These are phyloP conservation scores for Colletotrichum tofieldiae DNA, from an alignment of 2,329 filamentous ascomycete genomes.

Conservation along the genomic window DNA sequence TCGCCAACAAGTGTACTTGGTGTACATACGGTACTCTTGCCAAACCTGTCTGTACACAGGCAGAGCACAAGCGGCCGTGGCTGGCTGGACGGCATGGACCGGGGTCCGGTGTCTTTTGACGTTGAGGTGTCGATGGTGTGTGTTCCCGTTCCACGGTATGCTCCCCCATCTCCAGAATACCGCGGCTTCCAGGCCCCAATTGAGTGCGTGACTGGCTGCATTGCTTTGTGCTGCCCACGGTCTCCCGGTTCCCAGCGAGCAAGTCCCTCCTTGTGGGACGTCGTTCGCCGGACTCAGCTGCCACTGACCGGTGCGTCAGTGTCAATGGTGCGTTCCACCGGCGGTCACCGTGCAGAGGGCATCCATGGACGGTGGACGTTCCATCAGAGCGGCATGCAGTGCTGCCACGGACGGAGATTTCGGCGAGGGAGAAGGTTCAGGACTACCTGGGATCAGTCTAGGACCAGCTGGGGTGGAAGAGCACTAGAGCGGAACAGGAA, in stretches of 20 bases:
- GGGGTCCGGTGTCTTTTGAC: conserved; percentile 3
- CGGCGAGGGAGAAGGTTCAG: not conserved
- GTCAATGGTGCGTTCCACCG: conserved; percentile 8
- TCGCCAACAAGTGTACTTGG: not conserved
- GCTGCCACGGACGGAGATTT: not conserved
- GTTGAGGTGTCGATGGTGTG: not conserved
- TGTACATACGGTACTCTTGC: not conserved
- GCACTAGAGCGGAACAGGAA: conserved; percentile 28
- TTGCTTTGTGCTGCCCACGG: not conserved
- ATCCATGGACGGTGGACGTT: not conserved
- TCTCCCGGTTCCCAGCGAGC: conserved; percentile 10
- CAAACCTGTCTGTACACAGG: too few relatives aligned
- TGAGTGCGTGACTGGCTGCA: not conserved
- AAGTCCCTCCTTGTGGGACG: conserved; percentile 1
- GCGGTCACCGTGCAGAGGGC: not conserved
- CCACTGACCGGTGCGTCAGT: conserved; percentile 3
- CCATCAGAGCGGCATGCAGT: not conserved
- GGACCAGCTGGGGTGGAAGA: not conserved
- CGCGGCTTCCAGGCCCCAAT: not conserved
- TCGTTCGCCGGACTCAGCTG: not conserved
- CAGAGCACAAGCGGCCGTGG: not conserved
- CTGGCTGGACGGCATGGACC: conserved; percentile 3
- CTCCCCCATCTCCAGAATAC: not conserved
- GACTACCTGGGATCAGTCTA: not conserved
- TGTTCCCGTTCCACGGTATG: not conserved